phyloP scores from a whole-genome alignment of 177 flowering plant species.

The Vitis hybrid region DNA sequence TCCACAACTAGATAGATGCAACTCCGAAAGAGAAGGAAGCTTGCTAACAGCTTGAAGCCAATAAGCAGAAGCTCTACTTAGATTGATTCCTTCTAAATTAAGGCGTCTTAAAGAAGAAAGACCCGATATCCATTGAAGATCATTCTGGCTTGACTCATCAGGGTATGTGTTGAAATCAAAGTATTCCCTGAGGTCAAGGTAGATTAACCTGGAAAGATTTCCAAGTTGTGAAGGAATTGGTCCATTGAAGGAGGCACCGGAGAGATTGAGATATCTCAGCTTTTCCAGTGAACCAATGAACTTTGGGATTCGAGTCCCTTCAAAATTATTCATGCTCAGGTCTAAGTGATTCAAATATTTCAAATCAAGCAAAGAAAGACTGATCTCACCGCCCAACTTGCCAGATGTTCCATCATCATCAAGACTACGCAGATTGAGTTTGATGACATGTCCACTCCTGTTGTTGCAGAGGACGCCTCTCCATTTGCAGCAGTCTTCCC shows the following conservation, averaged over 20 bases:
- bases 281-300: conserved; percentile 14
- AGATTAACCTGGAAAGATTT: conserved; percentile 13
- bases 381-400: conserved; percentile 10
- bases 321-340: conserved; percentile 21
- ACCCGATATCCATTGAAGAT: conserved; percentile 16
- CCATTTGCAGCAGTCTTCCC: conserved; percentile 26
- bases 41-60: not conserved
- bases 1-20: conserved; percentile 1
- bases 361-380: conserved; percentile 16
- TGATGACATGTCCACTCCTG: conserved; percentile 10
- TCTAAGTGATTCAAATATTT: conserved; percentile 18
- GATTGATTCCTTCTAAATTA: conserved; percentile 3
- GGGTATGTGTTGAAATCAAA: not conserved
- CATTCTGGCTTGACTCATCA: not conserved
- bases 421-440: conserved; percentile 8
- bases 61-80: not conserved
- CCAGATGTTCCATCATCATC: not conserved
- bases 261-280: conserved; percentile 23
- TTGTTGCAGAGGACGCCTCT: conserved; percentile 16
- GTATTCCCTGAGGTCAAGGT: conserved; percentile 17
- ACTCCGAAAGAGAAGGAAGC: conserved; percentile 11
- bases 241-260: conserved; percentile 10
- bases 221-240: conserved; percentile 12
- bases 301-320: conserved; percentile 10
- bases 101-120: conserved; percentile 13